Conservation (phyloP, 768 basidiomycete species). For the Xerocomus spinulosus region DNA sequence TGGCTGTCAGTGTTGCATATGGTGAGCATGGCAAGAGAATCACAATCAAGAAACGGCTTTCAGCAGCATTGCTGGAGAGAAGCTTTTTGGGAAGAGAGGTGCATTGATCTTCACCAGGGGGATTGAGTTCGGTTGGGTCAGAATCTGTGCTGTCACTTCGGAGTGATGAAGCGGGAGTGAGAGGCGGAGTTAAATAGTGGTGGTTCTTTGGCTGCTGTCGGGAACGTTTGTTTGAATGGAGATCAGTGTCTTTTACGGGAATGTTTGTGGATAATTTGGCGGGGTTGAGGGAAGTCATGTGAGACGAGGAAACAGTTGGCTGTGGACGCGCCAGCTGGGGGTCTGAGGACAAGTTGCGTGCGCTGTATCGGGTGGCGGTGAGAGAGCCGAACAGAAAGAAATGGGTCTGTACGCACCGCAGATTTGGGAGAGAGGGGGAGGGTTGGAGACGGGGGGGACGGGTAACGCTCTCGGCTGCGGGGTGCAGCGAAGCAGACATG, state of each 20-base stretch:
- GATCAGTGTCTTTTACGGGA: constrained; percentile 17
- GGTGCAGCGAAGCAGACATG: constrained; percentile 28
- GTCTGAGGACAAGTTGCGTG: constrained; percentile 22
- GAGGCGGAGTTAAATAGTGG: constrained; percentile 58
- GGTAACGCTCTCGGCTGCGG: constrained; percentile 13
- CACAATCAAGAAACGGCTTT: constrained; percentile 33
- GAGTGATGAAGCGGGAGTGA: constrained; percentile 62
- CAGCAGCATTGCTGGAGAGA: constrained; percentile 12
- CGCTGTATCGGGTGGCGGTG: constrained; percentile 20
- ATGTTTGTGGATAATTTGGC: constrained; percentile 8
- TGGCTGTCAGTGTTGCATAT: constrained; percentile 9
- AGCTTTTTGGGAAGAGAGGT: constrained; percentile 2
- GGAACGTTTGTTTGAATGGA: constrained; percentile 13
- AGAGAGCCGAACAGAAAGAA: neutral
- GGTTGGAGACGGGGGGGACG: constrained; percentile 53
- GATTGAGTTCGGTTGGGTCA: constrained; percentile 28
- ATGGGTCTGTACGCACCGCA: constrained; percentile 42
- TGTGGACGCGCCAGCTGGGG: constrained; percentile 29
- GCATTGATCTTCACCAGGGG: constrained; percentile 21
- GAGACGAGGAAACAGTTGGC: constrained; percentile 18
- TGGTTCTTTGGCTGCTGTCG: constrained; percentile 26
- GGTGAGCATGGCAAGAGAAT: neutral
- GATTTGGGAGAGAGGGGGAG: constrained; percentile 67
- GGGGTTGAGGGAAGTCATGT: constrained; percentile 13
- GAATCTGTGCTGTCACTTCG: constrained; percentile 35